A percentile compares a stretch with the other conserved stretches of the same genome.
Evolutionary conservation across 768 basidiomycete species (phyloP).

Genomic region (Amanita brunnescens): DNA sequence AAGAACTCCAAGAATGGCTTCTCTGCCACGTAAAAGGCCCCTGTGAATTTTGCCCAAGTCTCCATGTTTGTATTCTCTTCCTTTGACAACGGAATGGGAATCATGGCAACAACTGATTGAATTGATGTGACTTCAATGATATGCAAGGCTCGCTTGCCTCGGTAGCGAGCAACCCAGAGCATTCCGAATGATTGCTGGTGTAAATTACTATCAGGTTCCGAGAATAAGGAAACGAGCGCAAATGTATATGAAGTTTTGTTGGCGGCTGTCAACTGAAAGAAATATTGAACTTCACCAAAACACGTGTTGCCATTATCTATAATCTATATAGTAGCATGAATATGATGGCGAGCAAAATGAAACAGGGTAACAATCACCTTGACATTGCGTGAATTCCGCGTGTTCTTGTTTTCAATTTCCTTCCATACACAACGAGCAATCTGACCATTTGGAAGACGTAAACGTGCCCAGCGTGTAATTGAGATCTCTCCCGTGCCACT

Average conservation of each 20-base stretch:
- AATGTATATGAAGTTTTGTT: background rate
- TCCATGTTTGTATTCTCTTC: background rate
- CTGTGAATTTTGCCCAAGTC: background rate
- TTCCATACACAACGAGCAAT: conserved; percentile 14
- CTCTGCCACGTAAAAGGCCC: background rate
- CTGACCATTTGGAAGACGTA: conserved; percentile 16
- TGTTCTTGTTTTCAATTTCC: conserved; percentile 2
- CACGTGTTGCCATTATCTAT: background rate
- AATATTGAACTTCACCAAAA: conserved; percentile 4
- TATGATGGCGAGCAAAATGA: background rate
- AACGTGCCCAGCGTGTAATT: conserved; percentile 11
- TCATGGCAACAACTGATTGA: background rate
- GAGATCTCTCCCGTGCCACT: background rate
- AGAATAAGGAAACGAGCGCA: background rate
- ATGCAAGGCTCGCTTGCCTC: no score
- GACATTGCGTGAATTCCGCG: conserved; percentile 9
- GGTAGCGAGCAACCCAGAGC: background rate
- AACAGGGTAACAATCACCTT: conserved; percentile 3
- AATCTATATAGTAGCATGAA: background rate
- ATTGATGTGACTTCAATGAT: background rate
- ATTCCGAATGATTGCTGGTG: background rate
- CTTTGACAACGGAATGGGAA: background rate
- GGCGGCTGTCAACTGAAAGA: background rate
- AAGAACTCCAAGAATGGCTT: background rate
- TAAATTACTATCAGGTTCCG: background rate